phyloP scores from a whole-genome alignment of 352 stramenopile genomes.

The Globisporangium yorkense region DNA sequence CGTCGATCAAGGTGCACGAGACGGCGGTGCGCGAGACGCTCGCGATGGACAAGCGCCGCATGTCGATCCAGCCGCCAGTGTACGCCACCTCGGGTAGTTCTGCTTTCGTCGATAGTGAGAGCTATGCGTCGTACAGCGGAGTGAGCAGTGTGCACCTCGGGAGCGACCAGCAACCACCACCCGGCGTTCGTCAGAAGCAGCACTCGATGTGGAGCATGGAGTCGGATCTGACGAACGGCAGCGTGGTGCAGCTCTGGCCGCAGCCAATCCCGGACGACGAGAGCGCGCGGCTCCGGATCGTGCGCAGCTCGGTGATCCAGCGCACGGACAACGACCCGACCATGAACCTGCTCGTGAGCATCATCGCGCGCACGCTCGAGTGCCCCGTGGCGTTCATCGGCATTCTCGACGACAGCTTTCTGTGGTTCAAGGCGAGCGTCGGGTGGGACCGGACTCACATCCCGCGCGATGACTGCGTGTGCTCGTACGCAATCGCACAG shows the following conservation, averaged over 20 bases:
- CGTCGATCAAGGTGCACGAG: constrained; percentile 56
- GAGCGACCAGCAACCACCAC: neutral
- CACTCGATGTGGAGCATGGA: constrained; percentile 51
- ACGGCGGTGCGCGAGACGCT: constrained; percentile 31
- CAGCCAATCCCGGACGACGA: constrained; percentile 41
- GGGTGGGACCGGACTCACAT: constrained; percentile 55
- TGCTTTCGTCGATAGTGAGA: neutral
- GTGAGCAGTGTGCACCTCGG: neutral
- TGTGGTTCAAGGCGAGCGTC: constrained; percentile 67
- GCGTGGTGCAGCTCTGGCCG: constrained; percentile 63
- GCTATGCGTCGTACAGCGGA: neutral
- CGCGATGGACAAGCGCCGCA: constrained; percentile 15
- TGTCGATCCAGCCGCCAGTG: constrained; percentile 17
- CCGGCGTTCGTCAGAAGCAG: constrained; percentile 25
- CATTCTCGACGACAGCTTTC: constrained; percentile 42
- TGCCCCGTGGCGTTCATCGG: constrained; percentile 66
- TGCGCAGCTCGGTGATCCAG: constrained; percentile 43
- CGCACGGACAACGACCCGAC: constrained; percentile 55
- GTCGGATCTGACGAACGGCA: constrained; percentile 53
- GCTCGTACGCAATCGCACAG: constrained; percentile 32
- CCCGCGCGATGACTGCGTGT: constrained; percentile 54
- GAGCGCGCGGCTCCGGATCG: constrained; percentile 37
- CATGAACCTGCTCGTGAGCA: constrained; percentile 65
- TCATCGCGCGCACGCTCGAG: constrained; percentile 60
- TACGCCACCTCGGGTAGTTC: neutral